A percentile compares a stretch with the other conserved stretches of the same genome.
Conservation (phyloP, 331 rosid genomes). For the Telfairia occidentalis region DNA sequence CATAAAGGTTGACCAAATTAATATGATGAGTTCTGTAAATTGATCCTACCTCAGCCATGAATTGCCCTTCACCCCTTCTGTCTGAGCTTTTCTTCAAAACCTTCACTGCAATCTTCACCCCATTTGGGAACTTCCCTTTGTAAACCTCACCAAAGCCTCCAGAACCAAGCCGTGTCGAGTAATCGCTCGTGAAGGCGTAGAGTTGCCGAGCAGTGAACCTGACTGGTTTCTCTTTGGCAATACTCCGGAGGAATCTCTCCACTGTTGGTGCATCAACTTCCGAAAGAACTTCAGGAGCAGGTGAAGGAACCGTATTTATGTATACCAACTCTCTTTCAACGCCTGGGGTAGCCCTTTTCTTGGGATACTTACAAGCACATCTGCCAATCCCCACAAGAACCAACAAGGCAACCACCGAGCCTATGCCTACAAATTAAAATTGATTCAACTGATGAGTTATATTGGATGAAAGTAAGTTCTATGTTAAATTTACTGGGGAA, state of each 20-base stretch:
- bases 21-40: conserved; percentile 44
- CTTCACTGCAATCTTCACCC: conserved; percentile 38
- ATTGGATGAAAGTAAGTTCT: not conserved
- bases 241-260: conserved; percentile 37
- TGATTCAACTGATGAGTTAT: not conserved
- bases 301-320: not conserved
- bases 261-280: conserved; percentile 22
- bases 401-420: not conserved
- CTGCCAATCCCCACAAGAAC: not conserved
- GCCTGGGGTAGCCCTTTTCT: not conserved
- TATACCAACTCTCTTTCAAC: conserved; percentile 1
- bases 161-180: conserved; percentile 37
- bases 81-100: conserved; percentile 24
- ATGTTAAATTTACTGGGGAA: too few relatives aligned
- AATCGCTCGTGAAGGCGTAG: conserved; percentile 20
- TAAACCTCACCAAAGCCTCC: conserved; percentile 50
- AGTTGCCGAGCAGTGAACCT: conserved; percentile 28
- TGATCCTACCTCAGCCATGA: conserved; percentile 50
- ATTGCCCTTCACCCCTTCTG: conserved; percentile 33
- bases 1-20: conserved; percentile 39
- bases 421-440: not conserved
- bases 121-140: conserved; percentile 35
- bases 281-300: not conserved
- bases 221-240: conserved; percentile 37
- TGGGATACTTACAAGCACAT: not conserved